These are phyloP conservation scores for Pichia sp. DNA, from an alignment of 1,139 yeast genomes.

Conservation along the genomic window DNA sequence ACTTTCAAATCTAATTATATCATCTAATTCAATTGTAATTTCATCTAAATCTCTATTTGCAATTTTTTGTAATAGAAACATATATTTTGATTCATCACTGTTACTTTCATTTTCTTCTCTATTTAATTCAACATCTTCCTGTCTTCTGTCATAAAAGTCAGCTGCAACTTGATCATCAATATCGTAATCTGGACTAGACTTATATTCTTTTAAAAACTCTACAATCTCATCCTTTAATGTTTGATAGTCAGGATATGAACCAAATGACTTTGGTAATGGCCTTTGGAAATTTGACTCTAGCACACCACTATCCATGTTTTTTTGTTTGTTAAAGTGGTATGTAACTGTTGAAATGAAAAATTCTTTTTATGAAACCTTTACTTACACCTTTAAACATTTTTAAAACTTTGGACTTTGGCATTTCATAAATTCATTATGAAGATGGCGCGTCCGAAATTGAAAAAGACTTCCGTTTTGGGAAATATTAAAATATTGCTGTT, in stretches of 20 bases:
- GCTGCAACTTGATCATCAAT: slow-evolving; percentile 17
- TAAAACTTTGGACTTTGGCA: not conserved
- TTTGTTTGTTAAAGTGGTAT: not conserved
- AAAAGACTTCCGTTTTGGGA: slow-evolving; percentile 1
- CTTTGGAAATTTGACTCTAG: not conserved
- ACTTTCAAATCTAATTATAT: slow-evolving; percentile 60
- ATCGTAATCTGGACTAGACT: slow-evolving; percentile 32
- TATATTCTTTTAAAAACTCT: slow-evolving; percentile 58
- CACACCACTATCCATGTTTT: not conserved
- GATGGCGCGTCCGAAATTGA: not conserved
- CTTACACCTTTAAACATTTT: not conserved
- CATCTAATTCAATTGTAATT: slow-evolving; percentile 74
- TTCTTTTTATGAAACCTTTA: not conserved
- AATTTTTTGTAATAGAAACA: slow-evolving; percentile 65
- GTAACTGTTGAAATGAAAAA: not conserved
- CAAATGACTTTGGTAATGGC: slow-evolving; percentile 9
- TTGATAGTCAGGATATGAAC: slow-evolving; percentile 41
- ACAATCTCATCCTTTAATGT: slow-evolving; percentile 45
- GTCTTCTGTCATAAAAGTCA: slow-evolving; percentile 30
- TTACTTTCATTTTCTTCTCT: slow-evolving; percentile 24
- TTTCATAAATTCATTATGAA: too few species aligned
- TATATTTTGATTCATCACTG: slow-evolving; percentile 59
- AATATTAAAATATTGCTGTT: not conserved
- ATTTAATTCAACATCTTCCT: slow-evolving; percentile 19
- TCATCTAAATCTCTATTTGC: slow-evolving; percentile 77